Base-by-base conservation (phyloP, 2,329 filamentous ascomycete species). In the Cladosporium sp. region DNA sequence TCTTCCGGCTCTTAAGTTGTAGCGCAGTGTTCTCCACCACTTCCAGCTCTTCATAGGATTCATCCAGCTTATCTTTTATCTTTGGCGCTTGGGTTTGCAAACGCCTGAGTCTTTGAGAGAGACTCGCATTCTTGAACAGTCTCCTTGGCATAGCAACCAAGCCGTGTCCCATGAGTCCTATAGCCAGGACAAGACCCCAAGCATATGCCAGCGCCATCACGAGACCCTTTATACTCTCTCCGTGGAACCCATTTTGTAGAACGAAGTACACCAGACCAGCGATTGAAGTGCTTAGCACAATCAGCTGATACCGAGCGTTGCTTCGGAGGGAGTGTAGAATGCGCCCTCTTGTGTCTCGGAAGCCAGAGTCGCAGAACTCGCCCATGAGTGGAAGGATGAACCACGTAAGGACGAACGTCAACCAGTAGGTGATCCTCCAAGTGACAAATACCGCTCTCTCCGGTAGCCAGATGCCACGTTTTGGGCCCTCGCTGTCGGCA, bases 151-250 rank as follows among this genome's bases (percentile, higher is more conserved):
- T 91, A 1, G 93, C 91, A 34, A 99, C 95, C 28, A 99, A 83
- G 8, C 95, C 95, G 77, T 99, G 95, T 7, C 95, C 95, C 94
- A 99, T 98, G 48, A 99, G 84, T 74, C 97, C 98, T 68, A 99
- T 97, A 54, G 93, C 95, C 61, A 98, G 84, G 5, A 94, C 84
- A 71, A 99, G 81, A 72, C 93, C 93, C 91, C 93, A 98, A 67
- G 92, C 92, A 78, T 99, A 99, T 43, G 94, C 91, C 66, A 98
- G 82, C 16, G 95, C 94, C 91, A 99, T 97, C 69, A 96, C 85
- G 48, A 96, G 82, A 39, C 87, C 89, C 80, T 96, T 97, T 71
- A 98, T 84, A 0, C 89, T 90, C 2, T 82, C 83, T 66, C 90
- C 85, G 28, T 88, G 85, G 71, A 92, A 88, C 1, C 91, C 91